These are phyloP conservation scores for Ochetophila trinervis DNA, from an alignment of 306 rosid genomes.

Conservation along the genomic window DNA sequence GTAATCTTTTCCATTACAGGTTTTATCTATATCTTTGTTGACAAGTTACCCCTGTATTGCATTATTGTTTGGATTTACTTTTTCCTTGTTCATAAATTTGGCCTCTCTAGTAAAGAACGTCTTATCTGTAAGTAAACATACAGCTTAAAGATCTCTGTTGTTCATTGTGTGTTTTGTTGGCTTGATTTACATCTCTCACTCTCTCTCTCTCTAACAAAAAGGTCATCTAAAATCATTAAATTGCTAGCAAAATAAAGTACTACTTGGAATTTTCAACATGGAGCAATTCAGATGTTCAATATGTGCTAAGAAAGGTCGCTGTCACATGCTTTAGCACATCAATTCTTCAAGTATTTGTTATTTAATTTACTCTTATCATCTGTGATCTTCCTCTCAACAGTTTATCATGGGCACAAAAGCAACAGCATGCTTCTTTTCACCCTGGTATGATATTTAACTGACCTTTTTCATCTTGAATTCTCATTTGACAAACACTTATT, in stretches of 20 bases:
- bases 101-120: slow-evolving; percentile 50
- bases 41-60: slow-evolving; percentile 56
- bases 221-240: no score
- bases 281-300: no score
- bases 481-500: no score
- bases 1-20: slow-evolving; percentile 32
- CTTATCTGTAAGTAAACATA: slow-evolving; percentile 47
- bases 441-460: slow-evolving; percentile 34
- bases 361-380: neutral
- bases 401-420: slow-evolving; percentile 52
- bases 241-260: no score
- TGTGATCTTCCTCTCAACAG: slow-evolving; percentile 26
- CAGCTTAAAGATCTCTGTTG: neutral
- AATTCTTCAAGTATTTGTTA: no score
- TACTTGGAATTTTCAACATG: no score
- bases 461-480: no score
- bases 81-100: slow-evolving; percentile 34
- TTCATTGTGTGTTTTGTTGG: no score
- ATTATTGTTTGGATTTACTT: slow-evolving; percentile 41
- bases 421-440: slow-evolving; percentile 35
- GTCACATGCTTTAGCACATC: no score
- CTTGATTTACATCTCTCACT: no score
- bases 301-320: no score
- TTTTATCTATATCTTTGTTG: slow-evolving; percentile 57
- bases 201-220: no score